Evolutionary conservation across 1,284 basidiomycete genomes (phyloP), one percentile per base, ranked within the genome.

Genomic region (Singerocomus rubriflavus): DNA sequence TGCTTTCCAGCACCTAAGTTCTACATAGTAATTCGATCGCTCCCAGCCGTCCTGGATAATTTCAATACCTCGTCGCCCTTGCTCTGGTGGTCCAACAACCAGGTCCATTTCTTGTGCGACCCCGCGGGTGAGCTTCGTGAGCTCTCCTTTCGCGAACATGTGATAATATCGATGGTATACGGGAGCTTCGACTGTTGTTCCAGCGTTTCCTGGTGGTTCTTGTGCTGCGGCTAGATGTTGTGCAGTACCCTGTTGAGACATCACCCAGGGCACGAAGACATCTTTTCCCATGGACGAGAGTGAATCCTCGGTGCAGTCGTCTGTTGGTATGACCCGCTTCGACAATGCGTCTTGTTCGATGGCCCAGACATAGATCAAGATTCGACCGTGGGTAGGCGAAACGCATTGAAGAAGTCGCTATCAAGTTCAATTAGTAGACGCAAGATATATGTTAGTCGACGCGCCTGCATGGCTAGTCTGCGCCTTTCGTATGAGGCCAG

Each of bases 301-400:
- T 21, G 46, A 17, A 29, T 25, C 27, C 8, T 42, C 41, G 6
- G 45, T 30, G 29, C 41, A 37, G 27, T 21, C 44, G 30, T 55
- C 50, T 5, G 55, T 41, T 14, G 84, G 82, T 26, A 92, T 80
- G 58, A 71, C 71, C 21, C 92, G 77, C 64, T 88, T 92, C 3
- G 90, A 92, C 6, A 84, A 70, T 31, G 81, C 78, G 51, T 96
- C 93, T 73, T 99, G 97, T 64, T 98, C 94, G 48, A 91, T 82
- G 1, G 96, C 95, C 97, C 97, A 99, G n/a, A 98, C 97, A 62
- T 97, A 98, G 61, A 99, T 87, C 57, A 99, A 75, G 51, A 94
- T 78, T 7, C 92, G 83, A 10, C 92, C 88, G 58, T 88, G 80
- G 2, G 61, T 51, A 6, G 83, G 73, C 2, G 81, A 82, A 34